Base-by-base conservation (phyloP, 164 flowering plant species). In the Paratinospora sagittata region DNA sequence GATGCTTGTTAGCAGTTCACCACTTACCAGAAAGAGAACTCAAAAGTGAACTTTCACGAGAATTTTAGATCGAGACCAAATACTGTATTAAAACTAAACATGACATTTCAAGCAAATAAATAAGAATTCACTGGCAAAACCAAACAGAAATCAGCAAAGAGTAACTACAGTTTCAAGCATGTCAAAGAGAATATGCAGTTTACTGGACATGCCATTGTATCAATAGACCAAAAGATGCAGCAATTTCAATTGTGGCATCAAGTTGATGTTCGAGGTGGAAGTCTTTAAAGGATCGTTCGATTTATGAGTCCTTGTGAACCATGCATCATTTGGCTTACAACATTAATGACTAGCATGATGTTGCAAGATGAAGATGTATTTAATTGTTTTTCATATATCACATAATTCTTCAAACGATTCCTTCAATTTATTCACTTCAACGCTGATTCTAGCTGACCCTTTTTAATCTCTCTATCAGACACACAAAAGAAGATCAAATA, bases 11-110 rank as follows among this genome's bases (percentile, higher is more conserved):
- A n/a, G n/a, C n/a, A n/a, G n/a, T n/a, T n/a, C n/a, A n/a, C n/a
- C n/a, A n/a, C n/a, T n/a, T n/a, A 73, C 17, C 33, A 64, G 30
- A 60, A 77, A 12, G 21, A 58, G 41, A 58, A 61, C 5, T 8
- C 23, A 13, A 41, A n/a, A 24, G 30, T 11, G 34, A 45, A 65
- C 27, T 9, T n/a, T n/a, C n/a, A n/a, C n/a, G n/a, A n/a, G n/a
- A n/a, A n/a, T n/a, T n/a, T n/a, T n/a, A n/a, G n/a, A n/a, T n/a
- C n/a, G n/a, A n/a, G 43, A 33, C 24, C 34, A 47, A 67, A 30
- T 36, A 68, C 23, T 8, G 16, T 0, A 4, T 67, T 67, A 10
- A n/a, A 49, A 33, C 63, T 57, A 11, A 68, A 69, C 17, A 27
- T 39, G 43, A 36, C 39, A 24, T 16, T 6, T 33, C 8, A 34